Percentiles rank a stretch among this genome's conserved stretches.
Conservation (phyloP, 371 early-diverging fungal species). For the Capillidium rhysosporum region DNA sequence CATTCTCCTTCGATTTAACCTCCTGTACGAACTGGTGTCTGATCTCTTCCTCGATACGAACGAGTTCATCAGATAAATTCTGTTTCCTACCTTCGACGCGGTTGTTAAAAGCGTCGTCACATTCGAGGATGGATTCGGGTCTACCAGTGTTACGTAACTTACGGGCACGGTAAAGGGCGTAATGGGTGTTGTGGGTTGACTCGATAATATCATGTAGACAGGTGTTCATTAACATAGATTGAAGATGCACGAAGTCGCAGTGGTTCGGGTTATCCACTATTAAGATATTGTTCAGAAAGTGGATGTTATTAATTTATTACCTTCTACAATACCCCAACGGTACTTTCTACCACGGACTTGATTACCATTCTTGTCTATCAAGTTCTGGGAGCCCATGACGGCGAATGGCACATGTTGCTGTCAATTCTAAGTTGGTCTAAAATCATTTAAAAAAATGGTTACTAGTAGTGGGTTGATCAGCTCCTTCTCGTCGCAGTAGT, state of each 20-base stretch:
- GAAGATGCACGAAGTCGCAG: constrained; percentile 70
- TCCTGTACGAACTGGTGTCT: constrained; percentile 44
- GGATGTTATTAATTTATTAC: no score
- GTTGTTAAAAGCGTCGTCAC: constrained; percentile 41
- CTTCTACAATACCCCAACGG: constrained; percentile 95
- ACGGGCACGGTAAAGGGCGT: constrained; percentile 53
- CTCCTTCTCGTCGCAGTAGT: constrained; percentile 33
- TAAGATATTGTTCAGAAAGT: no score
- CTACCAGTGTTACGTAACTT: constrained; percentile 34
- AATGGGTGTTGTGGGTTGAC: constrained; percentile 54
- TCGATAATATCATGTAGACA: constrained; percentile 68
- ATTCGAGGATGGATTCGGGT: constrained; percentile 45
- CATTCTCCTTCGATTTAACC: constrained; percentile 52
- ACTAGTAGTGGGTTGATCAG: constrained; percentile 42
- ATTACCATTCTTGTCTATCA: constrained; percentile 42
- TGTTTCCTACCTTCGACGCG: constrained; percentile 31
- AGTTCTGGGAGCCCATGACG: constrained; percentile 71
- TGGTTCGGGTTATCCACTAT: constrained; percentile 70
- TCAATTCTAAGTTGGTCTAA: no score
- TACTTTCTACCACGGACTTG: constrained; percentile 77
- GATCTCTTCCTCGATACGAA: constrained; percentile 49
- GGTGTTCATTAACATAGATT: constrained; percentile 43
- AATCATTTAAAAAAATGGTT: constrained; percentile 15
- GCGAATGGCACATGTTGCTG: constrained; percentile 80
- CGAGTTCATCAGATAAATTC: constrained; percentile 36